These are phyloP conservation scores for Mediolabrus comicus DNA, from an alignment of 108 stramenopile species.

Conservation along the genomic window DNA sequence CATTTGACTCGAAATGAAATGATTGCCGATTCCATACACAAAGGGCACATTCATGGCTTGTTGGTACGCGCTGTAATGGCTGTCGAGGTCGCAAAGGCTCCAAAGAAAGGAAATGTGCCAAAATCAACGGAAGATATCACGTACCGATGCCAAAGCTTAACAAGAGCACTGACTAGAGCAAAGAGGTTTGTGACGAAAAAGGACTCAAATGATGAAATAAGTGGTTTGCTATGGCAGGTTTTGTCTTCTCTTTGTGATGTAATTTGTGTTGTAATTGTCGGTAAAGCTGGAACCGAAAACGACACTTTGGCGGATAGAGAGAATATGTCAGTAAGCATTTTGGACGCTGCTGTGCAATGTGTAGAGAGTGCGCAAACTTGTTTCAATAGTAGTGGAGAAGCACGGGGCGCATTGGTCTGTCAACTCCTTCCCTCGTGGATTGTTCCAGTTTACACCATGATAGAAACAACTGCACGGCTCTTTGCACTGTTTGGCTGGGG, in stretches of 20 bases:
- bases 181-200: background rate
- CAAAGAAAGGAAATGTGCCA: constrained; percentile 77
- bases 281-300: constrained; percentile 18
- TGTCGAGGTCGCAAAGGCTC: constrained; percentile 58
- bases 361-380: constrained; percentile 11
- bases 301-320: constrained; percentile 31
- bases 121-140: constrained; percentile 49
- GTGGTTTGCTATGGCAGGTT: constrained; percentile 23
- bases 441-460: constrained; percentile 62
- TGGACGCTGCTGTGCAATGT: constrained; percentile 6
- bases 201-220: constrained; percentile 1
- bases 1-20: constrained; percentile 36
- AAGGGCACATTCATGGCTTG: constrained; percentile 64
- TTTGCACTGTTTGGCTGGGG: constrained; percentile 77
- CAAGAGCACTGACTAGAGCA: constrained; percentile 25
- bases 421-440: constrained; percentile 59
- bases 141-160: constrained; percentile 56
- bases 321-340: background rate
- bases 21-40: constrained; percentile 38
- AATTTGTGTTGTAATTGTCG: constrained; percentile 46
- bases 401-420: constrained; percentile 26
- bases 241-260: constrained; percentile 44
- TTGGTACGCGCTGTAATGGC: constrained; percentile 64
- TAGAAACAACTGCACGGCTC: constrained; percentile 55
- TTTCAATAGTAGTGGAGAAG: background rate